Conservation (phyloP, 1,284 basidiomycete species). For the Trichosporon sp. region DNA sequence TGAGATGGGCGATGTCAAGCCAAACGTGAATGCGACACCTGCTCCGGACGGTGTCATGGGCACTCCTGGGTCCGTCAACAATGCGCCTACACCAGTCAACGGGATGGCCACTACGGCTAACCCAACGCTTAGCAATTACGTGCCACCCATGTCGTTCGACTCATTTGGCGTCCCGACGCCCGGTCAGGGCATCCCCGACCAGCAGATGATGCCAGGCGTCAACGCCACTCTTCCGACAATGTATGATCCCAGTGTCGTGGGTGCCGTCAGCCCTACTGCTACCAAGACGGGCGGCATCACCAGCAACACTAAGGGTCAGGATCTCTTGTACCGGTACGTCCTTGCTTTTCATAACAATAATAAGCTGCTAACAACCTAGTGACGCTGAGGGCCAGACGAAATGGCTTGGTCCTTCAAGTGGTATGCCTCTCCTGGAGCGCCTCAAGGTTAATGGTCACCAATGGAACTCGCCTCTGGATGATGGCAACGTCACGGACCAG, state of each 20-base stretch:
- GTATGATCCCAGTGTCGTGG: constrained; percentile 11
- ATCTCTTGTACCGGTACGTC: constrained; percentile 27
- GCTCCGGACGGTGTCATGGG: neutral
- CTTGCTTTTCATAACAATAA: neutral
- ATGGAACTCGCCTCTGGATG: constrained; percentile 14
- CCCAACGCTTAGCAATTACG: constrained; percentile 12
- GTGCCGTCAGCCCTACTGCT: constrained; percentile 1
- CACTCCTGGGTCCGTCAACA: constrained; percentile 1
- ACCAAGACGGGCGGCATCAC: constrained; percentile 4
- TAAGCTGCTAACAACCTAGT: constrained; percentile 9
- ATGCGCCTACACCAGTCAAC: neutral
- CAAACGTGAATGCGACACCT: neutral
- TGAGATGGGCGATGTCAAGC: constrained; percentile 9
- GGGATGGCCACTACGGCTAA: constrained; percentile 6
- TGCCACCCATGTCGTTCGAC: constrained; percentile 16
- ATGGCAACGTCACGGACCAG: constrained; percentile 24
- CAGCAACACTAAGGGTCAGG: constrained; percentile 14
- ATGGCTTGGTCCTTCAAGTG: constrained; percentile 35
- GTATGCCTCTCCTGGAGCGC: constrained; percentile 33
- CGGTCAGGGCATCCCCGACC: constrained; percentile 8
- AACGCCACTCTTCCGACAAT: constrained; percentile 15
- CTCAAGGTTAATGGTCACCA: constrained; percentile 22
- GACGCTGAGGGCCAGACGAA: constrained; percentile 33
- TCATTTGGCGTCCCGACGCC: constrained; percentile 13
- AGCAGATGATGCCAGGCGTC: constrained; percentile 8